phyloP scores from a whole-genome alignment of 2,329 filamentous ascomycete species.

The Nannizziopsis arthrosporioides region DNA sequence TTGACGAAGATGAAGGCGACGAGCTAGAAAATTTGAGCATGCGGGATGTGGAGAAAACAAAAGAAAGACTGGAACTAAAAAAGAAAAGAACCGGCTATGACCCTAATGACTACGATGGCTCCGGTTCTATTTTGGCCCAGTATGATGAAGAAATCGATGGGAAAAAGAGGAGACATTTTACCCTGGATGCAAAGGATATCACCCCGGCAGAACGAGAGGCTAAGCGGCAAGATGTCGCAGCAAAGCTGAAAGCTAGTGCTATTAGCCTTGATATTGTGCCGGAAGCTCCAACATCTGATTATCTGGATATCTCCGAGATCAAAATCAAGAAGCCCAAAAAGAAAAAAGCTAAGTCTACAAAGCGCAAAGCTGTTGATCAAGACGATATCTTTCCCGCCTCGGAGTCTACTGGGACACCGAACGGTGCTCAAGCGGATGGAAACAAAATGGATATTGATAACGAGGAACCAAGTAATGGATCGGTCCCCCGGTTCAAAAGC shows the following conservation, averaged over 20 bases:
- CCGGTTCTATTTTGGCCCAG: constrained; percentile 64
- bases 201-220: constrained; percentile 52
- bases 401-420: constrained; percentile 23
- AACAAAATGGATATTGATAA: constrained; percentile 67
- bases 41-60: constrained; percentile 32
- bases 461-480: constrained; percentile 26
- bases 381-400: constrained; percentile 42
- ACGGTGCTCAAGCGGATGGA: constrained; percentile 24
- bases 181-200: constrained; percentile 65
- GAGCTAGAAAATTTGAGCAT: constrained; percentile 50
- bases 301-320: constrained; percentile 71
- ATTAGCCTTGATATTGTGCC: constrained; percentile 58
- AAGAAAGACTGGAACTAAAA: constrained; percentile 69
- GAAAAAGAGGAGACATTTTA: constrained; percentile 81
- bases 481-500: constrained; percentile 44
- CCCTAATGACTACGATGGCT: constrained; percentile 58
- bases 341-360: constrained; percentile 63
- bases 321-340: constrained; percentile 94
- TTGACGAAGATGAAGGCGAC: constrained; percentile 74
- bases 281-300: constrained; percentile 61
- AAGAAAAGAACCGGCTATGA: constrained; percentile 86
- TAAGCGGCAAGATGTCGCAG: constrained; percentile 43
- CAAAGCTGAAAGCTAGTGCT: constrained; percentile 53
- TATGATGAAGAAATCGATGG: constrained; percentile 93
- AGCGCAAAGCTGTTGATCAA: constrained; percentile 55